Evolutionary conservation across 495 filamentous ascomycete genomes (phyloP).

Genomic region (Amorphotheca resinae): DNA sequence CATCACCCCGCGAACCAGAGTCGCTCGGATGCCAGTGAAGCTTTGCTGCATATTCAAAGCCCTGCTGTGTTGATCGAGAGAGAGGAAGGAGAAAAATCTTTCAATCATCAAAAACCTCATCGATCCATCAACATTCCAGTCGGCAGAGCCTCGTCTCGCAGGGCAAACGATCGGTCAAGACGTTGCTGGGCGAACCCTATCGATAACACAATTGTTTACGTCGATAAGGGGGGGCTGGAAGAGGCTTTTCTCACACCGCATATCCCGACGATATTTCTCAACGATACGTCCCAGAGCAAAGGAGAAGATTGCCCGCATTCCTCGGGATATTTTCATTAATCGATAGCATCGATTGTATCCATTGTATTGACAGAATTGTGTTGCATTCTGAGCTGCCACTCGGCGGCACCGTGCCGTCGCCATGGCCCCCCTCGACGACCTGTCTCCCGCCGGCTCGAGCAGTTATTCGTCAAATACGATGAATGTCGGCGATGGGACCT

Average conservation of each 20-base stretch:
- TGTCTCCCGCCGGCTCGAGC: slow-evolving; percentile 70
- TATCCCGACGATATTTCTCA: background rate
- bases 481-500: slow-evolving; percentile 83
- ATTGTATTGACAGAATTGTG: background rate
- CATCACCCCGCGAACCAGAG: slow-evolving; percentile 2
- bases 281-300: background rate
- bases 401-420: slow-evolving; percentile 20
- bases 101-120: slow-evolving; percentile 2
- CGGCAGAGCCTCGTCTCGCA: background rate
- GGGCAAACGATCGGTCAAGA: background rate
- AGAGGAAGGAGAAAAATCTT: no score
- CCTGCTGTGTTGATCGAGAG: no score
- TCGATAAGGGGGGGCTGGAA: background rate
- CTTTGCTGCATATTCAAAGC: background rate
- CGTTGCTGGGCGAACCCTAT: background rate
- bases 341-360: background rate
- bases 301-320: no score
- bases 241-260: background rate
- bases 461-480: slow-evolving; percentile 73
- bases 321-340: background rate
- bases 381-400: slow-evolving; percentile 10
- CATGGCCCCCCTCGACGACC: slow-evolving; percentile 39
- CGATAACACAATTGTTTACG: background rate
- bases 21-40: background rate
- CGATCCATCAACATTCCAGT: background rate